Conservation (phyloP, 352 stramenopile species). For the Globisporangium iwayamae region DNA sequence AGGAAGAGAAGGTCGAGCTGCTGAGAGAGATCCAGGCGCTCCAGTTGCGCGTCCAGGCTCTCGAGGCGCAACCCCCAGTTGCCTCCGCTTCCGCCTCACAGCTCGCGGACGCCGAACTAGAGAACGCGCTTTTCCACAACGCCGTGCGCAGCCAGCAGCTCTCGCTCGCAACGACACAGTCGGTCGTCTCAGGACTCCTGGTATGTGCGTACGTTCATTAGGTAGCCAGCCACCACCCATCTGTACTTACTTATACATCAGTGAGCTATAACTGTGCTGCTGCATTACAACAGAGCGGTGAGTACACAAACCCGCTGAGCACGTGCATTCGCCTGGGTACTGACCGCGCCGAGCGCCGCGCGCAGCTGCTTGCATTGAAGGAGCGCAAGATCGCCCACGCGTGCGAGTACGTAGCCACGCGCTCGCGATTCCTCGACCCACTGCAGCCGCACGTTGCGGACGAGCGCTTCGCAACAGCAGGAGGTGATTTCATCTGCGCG, state of each 20-base stretch:
- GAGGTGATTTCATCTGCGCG: conserved; percentile 37
- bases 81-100: conserved; percentile 15
- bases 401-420: conserved; percentile 34
- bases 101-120: conserved; percentile 20
- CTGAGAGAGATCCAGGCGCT: conserved; percentile 31
- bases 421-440: conserved; percentile 38
- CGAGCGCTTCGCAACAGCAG: conserved; percentile 31
- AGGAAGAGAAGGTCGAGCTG: conserved; percentile 40
- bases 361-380: conserved; percentile 29
- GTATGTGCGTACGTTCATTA: conserved; percentile 4
- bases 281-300: not conserved
- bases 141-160: conserved; percentile 32
- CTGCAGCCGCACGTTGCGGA: conserved; percentile 28
- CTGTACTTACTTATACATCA: not conserved
- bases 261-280: too few relatives aligned
- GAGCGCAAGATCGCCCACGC: conserved; percentile 36
- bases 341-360: conserved; percentile 23
- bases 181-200: conserved; percentile 31
- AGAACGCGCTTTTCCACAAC: conserved; percentile 26
- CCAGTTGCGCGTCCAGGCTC: conserved; percentile 27
- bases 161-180: conserved; percentile 30
- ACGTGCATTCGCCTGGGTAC: conserved; percentile 42
- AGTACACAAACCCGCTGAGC: conserved; percentile 27
- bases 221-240: not conserved
- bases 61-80: conserved; percentile 19